phyloP scores from a whole-genome alignment of 192 early-diverging fungal genomes.

The Chytriomyces sp. region DNA sequence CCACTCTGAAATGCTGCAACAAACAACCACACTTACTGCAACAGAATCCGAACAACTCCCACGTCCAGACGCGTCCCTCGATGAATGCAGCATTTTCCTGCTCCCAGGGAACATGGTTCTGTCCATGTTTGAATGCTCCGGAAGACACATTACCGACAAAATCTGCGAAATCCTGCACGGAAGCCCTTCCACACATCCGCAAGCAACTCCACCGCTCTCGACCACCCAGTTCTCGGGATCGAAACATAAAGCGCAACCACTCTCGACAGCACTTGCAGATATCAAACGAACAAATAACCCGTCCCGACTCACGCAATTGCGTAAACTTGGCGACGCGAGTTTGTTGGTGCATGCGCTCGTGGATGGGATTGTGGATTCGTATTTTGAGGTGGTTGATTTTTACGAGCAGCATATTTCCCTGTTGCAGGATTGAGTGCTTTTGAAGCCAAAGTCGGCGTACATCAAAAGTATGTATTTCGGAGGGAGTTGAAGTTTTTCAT shows the following conservation, averaged over 20 bases:
- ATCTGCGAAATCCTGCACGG: not conserved
- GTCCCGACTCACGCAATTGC: slow-evolving; percentile 10
- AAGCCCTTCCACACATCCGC: not conserved
- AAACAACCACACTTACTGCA: not conserved
- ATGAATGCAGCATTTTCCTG: slow-evolving; percentile 22
- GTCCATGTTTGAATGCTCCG: not conserved
- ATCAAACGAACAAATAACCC: not conserved
- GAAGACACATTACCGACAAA: slow-evolving; percentile 14
- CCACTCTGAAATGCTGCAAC: slow-evolving; percentile 3
- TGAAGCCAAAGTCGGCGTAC: slow-evolving; percentile 4
- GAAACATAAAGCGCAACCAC: not conserved
- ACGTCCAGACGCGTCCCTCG: slow-evolving; percentile 18
- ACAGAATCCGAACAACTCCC: not conserved
- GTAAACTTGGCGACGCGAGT: not conserved
- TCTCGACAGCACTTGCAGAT: not conserved
- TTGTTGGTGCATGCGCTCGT: slow-evolving; percentile 23
- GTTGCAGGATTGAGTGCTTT: slow-evolving; percentile 10
- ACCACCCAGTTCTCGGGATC: not conserved
- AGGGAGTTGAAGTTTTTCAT: not conserved
- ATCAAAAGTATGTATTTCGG: slow-evolving; percentile 20
- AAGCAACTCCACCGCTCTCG: not conserved
- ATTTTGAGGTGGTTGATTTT: slow-evolving; percentile 16
- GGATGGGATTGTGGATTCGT: slow-evolving; percentile 30
- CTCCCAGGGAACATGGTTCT: slow-evolving; percentile 3
- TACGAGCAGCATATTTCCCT: slow-evolving; percentile 10